phyloP scores from a whole-genome alignment of 306 rosid genomes.

The Neltuma alba region DNA sequence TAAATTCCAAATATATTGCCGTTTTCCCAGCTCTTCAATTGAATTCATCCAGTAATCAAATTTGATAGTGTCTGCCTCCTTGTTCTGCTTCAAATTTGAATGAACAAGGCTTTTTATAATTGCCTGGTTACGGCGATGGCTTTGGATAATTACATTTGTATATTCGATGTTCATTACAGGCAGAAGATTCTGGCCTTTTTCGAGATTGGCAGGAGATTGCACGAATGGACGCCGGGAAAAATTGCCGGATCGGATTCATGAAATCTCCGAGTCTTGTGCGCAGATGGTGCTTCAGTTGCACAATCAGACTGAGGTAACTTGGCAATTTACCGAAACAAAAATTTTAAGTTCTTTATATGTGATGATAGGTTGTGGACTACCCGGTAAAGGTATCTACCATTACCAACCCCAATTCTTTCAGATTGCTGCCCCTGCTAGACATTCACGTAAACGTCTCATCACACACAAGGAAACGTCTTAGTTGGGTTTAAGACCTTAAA shows the following conservation, averaged over 20 bases:
- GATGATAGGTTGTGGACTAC: not conserved
- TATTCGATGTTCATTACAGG: conserved; percentile 44
- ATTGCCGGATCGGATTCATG: conserved; percentile 72
- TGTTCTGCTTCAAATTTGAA: not conserved
- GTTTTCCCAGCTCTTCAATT: not conserved
- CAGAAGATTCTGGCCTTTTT: conserved; percentile 73
- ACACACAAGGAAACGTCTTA: conserved; percentile 37
- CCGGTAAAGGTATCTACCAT: not conserved
- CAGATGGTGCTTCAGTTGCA: conserved; percentile 91
- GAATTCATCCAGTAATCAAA: not conserved
- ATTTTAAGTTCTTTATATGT: not conserved
- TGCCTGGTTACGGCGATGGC: not conserved
- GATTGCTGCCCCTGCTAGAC: not conserved
- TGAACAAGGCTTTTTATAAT: not conserved
- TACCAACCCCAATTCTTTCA: not conserved
- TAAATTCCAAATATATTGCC: not conserved
- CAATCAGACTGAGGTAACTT: conserved; percentile 79
- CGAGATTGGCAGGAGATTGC: conserved; percentile 69
- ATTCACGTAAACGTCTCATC: not conserved
- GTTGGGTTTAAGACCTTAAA: conserved; percentile 2
- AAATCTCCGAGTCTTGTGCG: conserved; percentile 90
- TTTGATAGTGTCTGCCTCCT: not conserved
- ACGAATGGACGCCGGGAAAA: conserved; percentile 48
- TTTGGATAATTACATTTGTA: not conserved
- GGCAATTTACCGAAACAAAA: conserved; percentile 16